These are phyloP conservation scores for Saraca asoca DNA, from an alignment of 331 rosid genomes.

Conservation along the genomic window DNA sequence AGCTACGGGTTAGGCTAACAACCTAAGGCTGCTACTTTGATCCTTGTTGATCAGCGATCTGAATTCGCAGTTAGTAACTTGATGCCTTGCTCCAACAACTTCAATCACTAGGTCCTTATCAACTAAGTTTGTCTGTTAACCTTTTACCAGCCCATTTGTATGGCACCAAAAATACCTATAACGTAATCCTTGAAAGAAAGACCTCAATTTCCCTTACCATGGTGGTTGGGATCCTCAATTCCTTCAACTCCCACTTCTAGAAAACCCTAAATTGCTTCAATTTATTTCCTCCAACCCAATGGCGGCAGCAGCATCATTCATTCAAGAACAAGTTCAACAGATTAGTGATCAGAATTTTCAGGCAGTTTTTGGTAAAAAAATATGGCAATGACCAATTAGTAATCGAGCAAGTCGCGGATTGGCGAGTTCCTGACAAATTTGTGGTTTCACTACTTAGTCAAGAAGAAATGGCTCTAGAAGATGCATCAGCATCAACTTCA, in stretches of 20 bases:
- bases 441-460: no score
- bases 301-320: slow-evolving; percentile 46
- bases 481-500: no score
- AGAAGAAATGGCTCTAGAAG: no score
- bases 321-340: slow-evolving; percentile 46
- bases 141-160: no score
- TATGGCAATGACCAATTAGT: slow-evolving; percentile 41
- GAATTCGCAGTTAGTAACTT: no score
- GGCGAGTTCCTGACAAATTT: slow-evolving; percentile 79
- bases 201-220: slow-evolving; percentile 59
- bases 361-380: slow-evolving; percentile 31
- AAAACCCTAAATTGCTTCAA: slow-evolving; percentile 65
- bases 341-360: slow-evolving; percentile 40
- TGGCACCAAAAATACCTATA: no score
- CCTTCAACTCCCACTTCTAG: slow-evolving; percentile 80
- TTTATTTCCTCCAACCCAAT: slow-evolving; percentile 28
- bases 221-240: slow-evolving; percentile 52
- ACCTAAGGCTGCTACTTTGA: no score
- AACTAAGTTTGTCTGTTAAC: no score
- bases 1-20: no score
- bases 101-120: no score
- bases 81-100: no score
- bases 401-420: slow-evolving; percentile 63
- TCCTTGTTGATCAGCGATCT: no score
- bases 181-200: slow-evolving; percentile 63